These are phyloP conservation scores for Talaromyces stipitatus DNA, from an alignment of 495 filamentous ascomycete genomes.

Conservation along the genomic window DNA sequence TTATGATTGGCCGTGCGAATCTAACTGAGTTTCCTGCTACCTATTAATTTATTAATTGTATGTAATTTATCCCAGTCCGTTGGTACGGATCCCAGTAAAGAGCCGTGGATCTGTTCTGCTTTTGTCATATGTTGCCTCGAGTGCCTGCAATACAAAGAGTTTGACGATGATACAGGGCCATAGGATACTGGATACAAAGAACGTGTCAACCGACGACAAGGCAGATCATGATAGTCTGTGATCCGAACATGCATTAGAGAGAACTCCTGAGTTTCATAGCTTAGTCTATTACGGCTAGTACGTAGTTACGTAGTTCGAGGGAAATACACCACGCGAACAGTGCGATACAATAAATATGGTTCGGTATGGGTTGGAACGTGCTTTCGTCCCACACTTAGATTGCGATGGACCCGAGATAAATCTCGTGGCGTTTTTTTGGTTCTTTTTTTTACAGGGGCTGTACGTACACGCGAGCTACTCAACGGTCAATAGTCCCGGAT, in stretches of 20 bases:
- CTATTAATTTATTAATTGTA: too few relatives aligned
- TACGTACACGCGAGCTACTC: too few relatives aligned
- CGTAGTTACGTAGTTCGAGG: neutral
- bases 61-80: conserved; percentile 5
- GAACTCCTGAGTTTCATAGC: neutral
- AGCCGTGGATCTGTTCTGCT: neutral
- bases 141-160: neutral
- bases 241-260: neutral
- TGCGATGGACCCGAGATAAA: conserved; percentile 1
- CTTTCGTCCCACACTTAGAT: neutral
- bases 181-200: neutral
- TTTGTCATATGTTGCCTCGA: neutral
- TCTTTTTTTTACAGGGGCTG: neutral
- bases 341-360: neutral
- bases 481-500: conserved; percentile 2
- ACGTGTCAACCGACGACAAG: neutral
- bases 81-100: neutral
- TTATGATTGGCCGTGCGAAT: neutral
- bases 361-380: neutral
- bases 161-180: neutral
- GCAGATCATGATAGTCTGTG: neutral
- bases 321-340: neutral
- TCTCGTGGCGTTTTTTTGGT: neutral
- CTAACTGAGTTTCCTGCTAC: neutral
- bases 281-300: neutral